Conservation (phyloP, 306 rosid species). For the Vachellia pachyceras region DNA sequence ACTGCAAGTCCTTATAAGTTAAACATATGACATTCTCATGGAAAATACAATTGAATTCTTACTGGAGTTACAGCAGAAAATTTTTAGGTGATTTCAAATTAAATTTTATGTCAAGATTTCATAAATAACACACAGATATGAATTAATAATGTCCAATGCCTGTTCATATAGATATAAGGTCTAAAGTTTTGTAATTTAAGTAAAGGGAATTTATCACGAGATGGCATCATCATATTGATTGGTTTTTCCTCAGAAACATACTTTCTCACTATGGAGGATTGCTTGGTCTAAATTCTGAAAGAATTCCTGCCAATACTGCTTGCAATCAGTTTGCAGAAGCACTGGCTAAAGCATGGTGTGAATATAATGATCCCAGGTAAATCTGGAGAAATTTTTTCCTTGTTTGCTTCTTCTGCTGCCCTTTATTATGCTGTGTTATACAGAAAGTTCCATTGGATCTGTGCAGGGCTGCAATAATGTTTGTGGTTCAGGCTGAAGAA, state of each 20-base stretch:
- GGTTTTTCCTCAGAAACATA: constrained; percentile 62
- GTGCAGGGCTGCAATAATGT: constrained; percentile 74
- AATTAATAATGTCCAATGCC: background rate
- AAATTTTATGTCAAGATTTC: background rate
- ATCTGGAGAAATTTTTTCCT: constrained; percentile 37
- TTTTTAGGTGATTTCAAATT: constrained; percentile 6
- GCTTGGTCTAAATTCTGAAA: constrained; percentile 72
- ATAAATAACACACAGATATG: background rate
- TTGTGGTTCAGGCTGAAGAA: constrained; percentile 88
- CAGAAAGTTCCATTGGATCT: constrained; percentile 23
- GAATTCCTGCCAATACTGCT: constrained; percentile 65
- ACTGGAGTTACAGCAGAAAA: background rate
- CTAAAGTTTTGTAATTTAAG: constrained; percentile 15
- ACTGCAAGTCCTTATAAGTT: constrained; percentile 10
- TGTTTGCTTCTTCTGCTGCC: constrained; percentile 32
- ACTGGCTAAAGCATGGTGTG: constrained; percentile 91
- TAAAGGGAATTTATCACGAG: background rate
- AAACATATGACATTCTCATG: constrained; percentile 12
- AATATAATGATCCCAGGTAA: constrained; percentile 79
- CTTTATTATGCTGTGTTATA: constrained; percentile 28
- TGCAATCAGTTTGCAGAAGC: constrained; percentile 59
- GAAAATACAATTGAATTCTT: background rate
- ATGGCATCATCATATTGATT: constrained; percentile 33
- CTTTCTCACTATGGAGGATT: constrained; percentile 64
- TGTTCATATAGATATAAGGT: constrained; percentile 8